phyloP scores from a whole-genome alignment of 495 filamentous ascomycete species.

The Aspergillus olivimuriae region DNA sequence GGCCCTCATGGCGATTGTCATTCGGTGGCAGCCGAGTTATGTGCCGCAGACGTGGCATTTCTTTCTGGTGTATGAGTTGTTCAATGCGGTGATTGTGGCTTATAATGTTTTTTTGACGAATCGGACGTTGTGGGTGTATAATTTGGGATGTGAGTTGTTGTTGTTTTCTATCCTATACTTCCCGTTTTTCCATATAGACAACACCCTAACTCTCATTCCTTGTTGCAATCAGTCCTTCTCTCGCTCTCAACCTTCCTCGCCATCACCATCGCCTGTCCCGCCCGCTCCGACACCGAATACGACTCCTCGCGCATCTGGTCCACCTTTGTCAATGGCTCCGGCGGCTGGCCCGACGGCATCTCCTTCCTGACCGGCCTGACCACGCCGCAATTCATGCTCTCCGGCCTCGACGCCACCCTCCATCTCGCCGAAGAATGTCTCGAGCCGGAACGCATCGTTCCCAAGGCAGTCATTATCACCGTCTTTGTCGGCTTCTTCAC shows the following conservation, averaged over 20 bases:
- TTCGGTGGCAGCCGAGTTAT: conserved; percentile 21
- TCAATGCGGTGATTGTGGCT: conserved; percentile 18
- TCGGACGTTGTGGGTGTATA: conserved; percentile 26
- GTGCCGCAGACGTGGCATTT: conserved; percentile 23
- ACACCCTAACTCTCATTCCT: background rate
- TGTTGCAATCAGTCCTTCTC: conserved; percentile 15
- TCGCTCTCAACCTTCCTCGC: conserved; percentile 21
- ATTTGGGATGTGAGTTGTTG: conserved; percentile 27
- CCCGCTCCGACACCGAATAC: conserved; percentile 14
- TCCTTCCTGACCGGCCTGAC: conserved; percentile 31
- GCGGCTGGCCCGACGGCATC: conserved; percentile 26
- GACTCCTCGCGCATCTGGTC: conserved; percentile 19
- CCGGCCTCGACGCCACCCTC: conserved; percentile 28
- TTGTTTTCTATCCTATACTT: background rate
- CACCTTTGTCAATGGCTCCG: conserved; percentile 24
- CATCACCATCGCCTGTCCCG: conserved; percentile 24
- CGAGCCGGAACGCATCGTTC: conserved; percentile 24
- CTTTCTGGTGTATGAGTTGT: conserved; percentile 38
- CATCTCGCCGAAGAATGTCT: conserved; percentile 32
- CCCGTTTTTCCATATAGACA: background rate
- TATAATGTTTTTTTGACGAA: conserved; percentile 26
- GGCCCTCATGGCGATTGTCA: conserved; percentile 22
- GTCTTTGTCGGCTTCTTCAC: conserved; percentile 28
- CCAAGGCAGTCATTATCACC: conserved; percentile 23
- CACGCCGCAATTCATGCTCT: conserved; percentile 29